Base-by-base conservation (phyloP, 768 basidiomycete genomes). In the Hericium coralloides region DNA sequence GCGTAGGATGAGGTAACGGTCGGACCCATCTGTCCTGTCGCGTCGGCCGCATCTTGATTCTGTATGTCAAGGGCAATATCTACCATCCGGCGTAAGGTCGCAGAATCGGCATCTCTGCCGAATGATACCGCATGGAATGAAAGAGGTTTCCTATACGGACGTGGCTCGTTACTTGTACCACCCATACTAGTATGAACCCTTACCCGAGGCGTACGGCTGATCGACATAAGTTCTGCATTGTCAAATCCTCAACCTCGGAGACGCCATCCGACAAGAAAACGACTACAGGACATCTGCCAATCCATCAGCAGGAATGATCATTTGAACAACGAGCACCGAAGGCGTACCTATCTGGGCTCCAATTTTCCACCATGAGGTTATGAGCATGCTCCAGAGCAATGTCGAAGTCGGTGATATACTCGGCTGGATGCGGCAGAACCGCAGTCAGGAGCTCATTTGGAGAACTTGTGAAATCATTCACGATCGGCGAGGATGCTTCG, bases 51-150 rank as follows among this genome's bases (percentile, higher is more conserved):
- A 0, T 75, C 75, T 38, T 63, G 69, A 37, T 70, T 75, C 58
- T 82, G 77, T 4, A 75, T 70, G 48, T 79, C 75, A 5, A 62
- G 64, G 0, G 83, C 82, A n/a, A 82, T 73, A 3, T 75, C 65
- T 1, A 74, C 73, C 83, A 84, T 84, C 17, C 74, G 68, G 20
- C 72, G 71, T 18, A 85, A 67, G 5, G 38, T 53, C 25, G 18
- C 18, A 45, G 61, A 58, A 58, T 63, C 9, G 50, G 64, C 36
- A 10, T 68, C 61, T 1, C 69, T 68, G 4, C 80, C 83, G 43
- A 85, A 84, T 0, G 78, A 74, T n/a, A 85, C 78, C 0, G 82
- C 65, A 49, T 84, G 83, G 63, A 84, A 79, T 0, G 82, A 81
- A 1, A 82, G 67, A 0, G 81, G 67, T 68, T 79, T 79, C 9